Conservation (phyloP, 768 basidiomycete genomes). For the Lactarius indigo region DNA sequence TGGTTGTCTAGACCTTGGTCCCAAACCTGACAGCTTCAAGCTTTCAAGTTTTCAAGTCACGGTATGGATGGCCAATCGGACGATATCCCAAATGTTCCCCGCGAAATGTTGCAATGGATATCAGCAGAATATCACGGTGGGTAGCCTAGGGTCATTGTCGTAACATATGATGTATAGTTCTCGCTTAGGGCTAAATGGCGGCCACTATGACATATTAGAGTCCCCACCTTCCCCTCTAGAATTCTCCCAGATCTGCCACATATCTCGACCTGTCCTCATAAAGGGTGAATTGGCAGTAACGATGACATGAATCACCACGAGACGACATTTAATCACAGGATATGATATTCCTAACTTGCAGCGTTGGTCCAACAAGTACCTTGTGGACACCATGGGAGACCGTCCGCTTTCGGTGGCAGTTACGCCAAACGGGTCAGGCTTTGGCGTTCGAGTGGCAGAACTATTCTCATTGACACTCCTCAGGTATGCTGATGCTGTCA, state of each 20-base stretch:
- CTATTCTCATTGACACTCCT: constrained; percentile 18
- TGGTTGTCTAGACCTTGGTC: too few species aligned
- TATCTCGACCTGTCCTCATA: constrained; percentile 72
- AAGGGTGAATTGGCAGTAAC: constrained; percentile 43
- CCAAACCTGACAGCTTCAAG: too few species aligned
- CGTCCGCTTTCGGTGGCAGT: constrained; percentile 65
- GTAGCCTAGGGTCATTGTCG: constrained; percentile 3
- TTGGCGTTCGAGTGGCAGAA: not conserved
- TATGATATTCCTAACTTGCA: constrained; percentile 44
- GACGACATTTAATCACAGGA: constrained; percentile 35
- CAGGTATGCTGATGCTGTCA: constrained; percentile 77
- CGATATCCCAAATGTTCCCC: constrained; percentile 9
- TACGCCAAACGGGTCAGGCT: constrained; percentile 75
- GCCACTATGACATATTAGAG: constrained; percentile 46
- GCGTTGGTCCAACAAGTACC: constrained; percentile 66
- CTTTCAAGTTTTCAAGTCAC: not conserved
- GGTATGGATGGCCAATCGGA: constrained; percentile 3
- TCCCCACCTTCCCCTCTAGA: constrained; percentile 61
- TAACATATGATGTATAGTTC: not conserved
- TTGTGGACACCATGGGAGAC: constrained; percentile 52
- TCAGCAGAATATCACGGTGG: constrained; percentile 38
- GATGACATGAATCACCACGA: not conserved
- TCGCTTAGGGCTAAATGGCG: constrained; percentile 57
- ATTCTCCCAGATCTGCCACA: constrained; percentile 62
- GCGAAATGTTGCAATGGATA: constrained; percentile 33